Evolutionary conservation across 345 rosid genomes (phyloP).

Genomic region (Populus tremula): DNA sequence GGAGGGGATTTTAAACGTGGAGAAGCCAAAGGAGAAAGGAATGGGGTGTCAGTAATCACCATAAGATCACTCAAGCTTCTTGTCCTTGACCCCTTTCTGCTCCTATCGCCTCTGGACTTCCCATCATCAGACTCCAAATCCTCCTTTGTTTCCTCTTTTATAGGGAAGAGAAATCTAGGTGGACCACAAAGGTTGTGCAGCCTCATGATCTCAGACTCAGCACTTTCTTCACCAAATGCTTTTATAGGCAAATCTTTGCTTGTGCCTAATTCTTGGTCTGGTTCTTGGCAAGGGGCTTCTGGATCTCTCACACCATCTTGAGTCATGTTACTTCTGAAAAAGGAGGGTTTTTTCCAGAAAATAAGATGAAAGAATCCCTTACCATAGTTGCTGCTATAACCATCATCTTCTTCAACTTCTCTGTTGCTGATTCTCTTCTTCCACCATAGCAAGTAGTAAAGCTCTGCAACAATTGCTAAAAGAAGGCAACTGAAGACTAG

Average conservation of each 20-base stretch:
- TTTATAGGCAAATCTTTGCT: constrained; percentile 52
- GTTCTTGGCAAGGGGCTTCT: constrained; percentile 21
- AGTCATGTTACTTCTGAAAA: constrained; percentile 28
- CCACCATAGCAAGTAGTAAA: constrained; percentile 81
- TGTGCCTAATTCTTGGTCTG: constrained; percentile 57
- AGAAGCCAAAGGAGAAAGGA: constrained; percentile 66
- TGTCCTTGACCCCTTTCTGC: constrained; percentile 62
- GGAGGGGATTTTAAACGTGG: constrained; percentile 49
- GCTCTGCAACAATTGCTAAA: constrained; percentile 65
- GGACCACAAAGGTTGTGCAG: constrained; percentile 78
- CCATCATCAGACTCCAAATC: constrained; percentile 95
- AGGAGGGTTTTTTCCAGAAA: constrained; percentile 53
- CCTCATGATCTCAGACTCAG: constrained; percentile 87
- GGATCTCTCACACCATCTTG: constrained; percentile 20
- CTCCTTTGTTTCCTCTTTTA: constrained; percentile 89
- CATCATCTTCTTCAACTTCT: constrained; percentile 38
- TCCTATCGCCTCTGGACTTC: constrained; percentile 51
- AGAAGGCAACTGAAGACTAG: constrained; percentile 68
- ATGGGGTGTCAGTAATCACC: constrained; percentile 46
- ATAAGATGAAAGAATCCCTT: constrained; percentile 60
- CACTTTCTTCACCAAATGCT: constrained; percentile 49
- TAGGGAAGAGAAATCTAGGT: constrained; percentile 90
- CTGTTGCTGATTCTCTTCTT: constrained; percentile 50
- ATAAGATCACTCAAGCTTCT: constrained; percentile 72
- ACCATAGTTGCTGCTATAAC: constrained; percentile 42